Percentiles rank a stretch among this genome's conserved stretches.
phyloP scores from a whole-genome alignment of 495 filamentous ascomycete species.

The Penicillium atrosanguineum region DNA sequence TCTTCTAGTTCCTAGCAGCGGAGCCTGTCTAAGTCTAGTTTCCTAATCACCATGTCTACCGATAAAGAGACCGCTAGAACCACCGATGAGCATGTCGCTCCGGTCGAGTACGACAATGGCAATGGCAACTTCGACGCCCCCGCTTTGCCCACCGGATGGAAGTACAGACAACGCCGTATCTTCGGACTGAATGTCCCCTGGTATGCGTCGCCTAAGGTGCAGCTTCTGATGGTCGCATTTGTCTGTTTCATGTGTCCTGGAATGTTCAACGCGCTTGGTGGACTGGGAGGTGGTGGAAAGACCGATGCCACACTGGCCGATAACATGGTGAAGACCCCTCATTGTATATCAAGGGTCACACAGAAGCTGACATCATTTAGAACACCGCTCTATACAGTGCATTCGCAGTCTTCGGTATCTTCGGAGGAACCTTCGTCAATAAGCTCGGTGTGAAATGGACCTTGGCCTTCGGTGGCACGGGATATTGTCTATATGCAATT shows the following conservation, averaged over 20 bases:
- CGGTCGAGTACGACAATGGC: not conserved
- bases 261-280: slow-evolving; percentile 65
- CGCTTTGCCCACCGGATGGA: slow-evolving; percentile 3
- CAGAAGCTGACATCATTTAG: not conserved
- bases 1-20: not conserved
- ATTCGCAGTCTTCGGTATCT: slow-evolving; percentile 48
- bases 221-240: slow-evolving; percentile 39
- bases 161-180: not conserved
- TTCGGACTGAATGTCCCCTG: slow-evolving; percentile 27
- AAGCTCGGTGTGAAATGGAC: slow-evolving; percentile 35
- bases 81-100: not conserved
- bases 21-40: not conserved
- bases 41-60: not conserved
- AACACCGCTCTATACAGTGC: slow-evolving; percentile 58
- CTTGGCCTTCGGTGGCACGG: slow-evolving; percentile 38
- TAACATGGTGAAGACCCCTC: slow-evolving; percentile 20
- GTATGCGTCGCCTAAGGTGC: slow-evolving; percentile 64
- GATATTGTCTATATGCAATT: slow-evolving; percentile 40
- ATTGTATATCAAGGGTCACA: not conserved
- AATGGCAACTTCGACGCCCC: not conserved
- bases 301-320: slow-evolving; percentile 37
- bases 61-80: not conserved
- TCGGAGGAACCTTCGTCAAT: slow-evolving; percentile 46
- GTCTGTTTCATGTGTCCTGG: slow-evolving; percentile 83
- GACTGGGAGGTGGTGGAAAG: slow-evolving; percentile 50